phyloP scores from a whole-genome alignment of 2,329 filamentous ascomycete species.

The Fusarium brevicatenulatum region DNA sequence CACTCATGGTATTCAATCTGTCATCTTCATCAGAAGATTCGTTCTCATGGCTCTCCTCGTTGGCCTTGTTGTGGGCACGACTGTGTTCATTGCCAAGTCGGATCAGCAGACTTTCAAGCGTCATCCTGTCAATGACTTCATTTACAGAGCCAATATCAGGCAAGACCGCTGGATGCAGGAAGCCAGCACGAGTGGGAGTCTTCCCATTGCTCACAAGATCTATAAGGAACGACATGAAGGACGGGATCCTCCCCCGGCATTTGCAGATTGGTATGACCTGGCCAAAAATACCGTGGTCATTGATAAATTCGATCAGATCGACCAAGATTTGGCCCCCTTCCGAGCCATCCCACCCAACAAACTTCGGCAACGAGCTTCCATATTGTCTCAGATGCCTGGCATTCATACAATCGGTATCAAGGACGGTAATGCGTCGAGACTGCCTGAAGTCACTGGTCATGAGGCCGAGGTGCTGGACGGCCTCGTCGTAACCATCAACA shows the following conservation, averaged over 20 bases:
- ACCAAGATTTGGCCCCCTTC: constrained; percentile 78
- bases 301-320: constrained; percentile 84
- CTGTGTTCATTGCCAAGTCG: constrained; percentile 51
- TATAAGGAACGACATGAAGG: constrained; percentile 67
- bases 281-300: constrained; percentile 78
- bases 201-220: constrained; percentile 58
- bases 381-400: constrained; percentile 53
- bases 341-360: constrained; percentile 76
- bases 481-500: constrained; percentile 73
- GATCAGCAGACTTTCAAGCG: constrained; percentile 44
- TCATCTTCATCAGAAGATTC: constrained; percentile 56
- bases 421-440: constrained; percentile 66
- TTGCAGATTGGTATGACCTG: constrained; percentile 86
- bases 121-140: constrained; percentile 61
- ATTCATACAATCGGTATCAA: constrained; percentile 67
- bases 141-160: constrained; percentile 60
- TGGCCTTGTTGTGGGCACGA: constrained; percentile 50
- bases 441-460: constrained; percentile 46
- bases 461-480: constrained; percentile 53
- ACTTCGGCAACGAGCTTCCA: constrained; percentile 68
- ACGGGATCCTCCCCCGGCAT: constrained; percentile 79
- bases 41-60: constrained; percentile 54
- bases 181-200: constrained; percentile 58
- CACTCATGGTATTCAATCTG: constrained; percentile 54
- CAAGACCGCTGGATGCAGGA: constrained; percentile 61